Conservation (phyloP, 2,329 filamentous ascomycete species). For the Alternaria hordeiaustralica region DNA sequence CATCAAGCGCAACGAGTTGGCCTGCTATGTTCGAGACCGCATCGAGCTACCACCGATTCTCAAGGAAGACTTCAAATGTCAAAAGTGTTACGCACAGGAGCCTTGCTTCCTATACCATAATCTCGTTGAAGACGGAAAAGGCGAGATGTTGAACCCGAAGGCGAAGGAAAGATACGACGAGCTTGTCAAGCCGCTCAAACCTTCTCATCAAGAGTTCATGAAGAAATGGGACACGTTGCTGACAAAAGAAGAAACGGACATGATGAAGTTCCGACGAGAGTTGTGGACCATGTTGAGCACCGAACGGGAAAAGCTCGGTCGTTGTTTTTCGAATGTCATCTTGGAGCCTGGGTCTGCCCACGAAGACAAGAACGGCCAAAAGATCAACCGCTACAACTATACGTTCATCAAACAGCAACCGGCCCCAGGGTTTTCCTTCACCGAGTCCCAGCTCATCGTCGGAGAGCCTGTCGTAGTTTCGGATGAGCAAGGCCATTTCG, state of each 20-base stretch:
- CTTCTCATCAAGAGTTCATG: constrained; percentile 81
- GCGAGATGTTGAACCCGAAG: constrained; percentile 79
- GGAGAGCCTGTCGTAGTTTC: constrained; percentile 97
- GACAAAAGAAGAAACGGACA: constrained; percentile 92
- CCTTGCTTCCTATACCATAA: constrained; percentile 95
- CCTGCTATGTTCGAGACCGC: constrained; percentile 82
- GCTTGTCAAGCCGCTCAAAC: constrained; percentile 76
- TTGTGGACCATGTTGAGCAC: constrained; percentile 94
- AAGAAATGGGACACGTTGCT: constrained; percentile 92
- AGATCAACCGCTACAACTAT: constrained; percentile 92
- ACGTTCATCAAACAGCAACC: constrained; percentile 76
- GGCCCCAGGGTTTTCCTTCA: constrained; percentile 74
- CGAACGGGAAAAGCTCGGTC: constrained; percentile 84
- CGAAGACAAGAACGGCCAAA: constrained; percentile 72
- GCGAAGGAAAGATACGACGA: constrained; percentile 84
- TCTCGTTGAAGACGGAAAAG: constrained; percentile 81
- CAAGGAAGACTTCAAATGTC: constrained; percentile 80
- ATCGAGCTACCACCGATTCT: constrained; percentile 86
- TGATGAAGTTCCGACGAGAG: constrained; percentile 84
- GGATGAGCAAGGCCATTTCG: constrained; percentile 93
- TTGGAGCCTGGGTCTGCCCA: constrained; percentile 78
- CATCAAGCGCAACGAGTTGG: constrained; percentile 90
- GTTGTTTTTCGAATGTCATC: constrained; percentile 87
- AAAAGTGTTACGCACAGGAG: constrained; percentile 86
- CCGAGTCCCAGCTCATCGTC: constrained; percentile 84